Percentiles rank a stretch among this genome's conserved stretches.
phyloP scores from a whole-genome alignment of 1,284 basidiomycete species.

The Microbotryum violaceum region DNA sequence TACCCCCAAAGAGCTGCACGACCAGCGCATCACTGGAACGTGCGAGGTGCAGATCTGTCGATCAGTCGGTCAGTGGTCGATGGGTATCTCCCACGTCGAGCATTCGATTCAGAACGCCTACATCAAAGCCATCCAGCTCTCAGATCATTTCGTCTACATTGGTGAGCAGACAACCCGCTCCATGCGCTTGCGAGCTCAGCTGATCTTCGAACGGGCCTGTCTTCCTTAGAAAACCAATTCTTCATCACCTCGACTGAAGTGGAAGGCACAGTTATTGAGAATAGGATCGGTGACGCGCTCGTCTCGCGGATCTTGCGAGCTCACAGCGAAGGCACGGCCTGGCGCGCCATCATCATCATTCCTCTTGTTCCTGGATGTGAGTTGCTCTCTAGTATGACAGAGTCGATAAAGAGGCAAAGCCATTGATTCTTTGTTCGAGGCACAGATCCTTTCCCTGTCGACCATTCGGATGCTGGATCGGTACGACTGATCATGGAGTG shows the following conservation, averaged over 20 bases:
- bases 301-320: constrained; percentile 87
- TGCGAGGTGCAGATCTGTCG: constrained; percentile 97
- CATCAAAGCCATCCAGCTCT: constrained; percentile 75
- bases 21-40: constrained; percentile 82
- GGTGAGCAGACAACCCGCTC: constrained; percentile 1
- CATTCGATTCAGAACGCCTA: constrained; percentile 51
- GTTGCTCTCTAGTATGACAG: neutral
- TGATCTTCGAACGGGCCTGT: constrained; percentile 2
- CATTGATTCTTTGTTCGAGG: neutral
- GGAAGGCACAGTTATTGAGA: constrained; percentile 80
- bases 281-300: constrained; percentile 88
- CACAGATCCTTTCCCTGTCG: constrained; percentile 72
- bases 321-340: constrained; percentile 67
- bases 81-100: constrained; percentile 82
- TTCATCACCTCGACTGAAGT: constrained; percentile 93
- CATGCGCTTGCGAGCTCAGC: neutral
- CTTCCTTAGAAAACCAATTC: constrained; percentile 82
- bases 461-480: constrained; percentile 84
- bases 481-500: constrained; percentile 89
- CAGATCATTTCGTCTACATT: constrained; percentile 87
- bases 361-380: constrained; percentile 77
- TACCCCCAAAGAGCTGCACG: constrained; percentile 66
- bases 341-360: constrained; percentile 90
- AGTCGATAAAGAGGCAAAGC: too few relatives aligned
- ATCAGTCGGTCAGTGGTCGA: constrained; percentile 90